These are phyloP conservation scores for Rubroshorea leprosula DNA, from an alignment of 345 rosid species.

Conservation along the genomic window DNA sequence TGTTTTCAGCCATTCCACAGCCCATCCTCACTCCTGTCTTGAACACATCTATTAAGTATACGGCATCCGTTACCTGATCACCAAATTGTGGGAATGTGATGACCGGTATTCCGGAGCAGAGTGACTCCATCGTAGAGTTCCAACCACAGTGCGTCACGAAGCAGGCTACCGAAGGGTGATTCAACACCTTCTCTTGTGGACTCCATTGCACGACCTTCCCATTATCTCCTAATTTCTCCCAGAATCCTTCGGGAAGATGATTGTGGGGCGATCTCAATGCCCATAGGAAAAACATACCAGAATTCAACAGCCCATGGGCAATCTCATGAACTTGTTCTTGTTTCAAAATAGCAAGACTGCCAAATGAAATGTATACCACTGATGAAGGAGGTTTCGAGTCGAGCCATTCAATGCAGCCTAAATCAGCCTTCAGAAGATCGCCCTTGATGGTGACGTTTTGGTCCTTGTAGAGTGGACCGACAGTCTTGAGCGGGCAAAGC, in stretches of 20 bases:
- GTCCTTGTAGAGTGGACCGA: too few species aligned
- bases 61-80: conserved; percentile 80
- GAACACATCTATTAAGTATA: conserved; percentile 55
- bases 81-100: conserved; percentile 80
- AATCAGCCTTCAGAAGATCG: too few species aligned
- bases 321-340: conserved; percentile 75
- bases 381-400: too few species aligned
- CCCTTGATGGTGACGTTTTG: too few species aligned
- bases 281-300: conserved; percentile 65
- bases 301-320: conserved; percentile 52
- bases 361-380: conserved; percentile 13
- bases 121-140: conserved; percentile 81
- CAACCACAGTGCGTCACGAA: conserved; percentile 89
- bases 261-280: conserved; percentile 51
- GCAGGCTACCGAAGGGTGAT: conserved; percentile 59
- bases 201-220: conserved; percentile 69
- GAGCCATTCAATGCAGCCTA: too few species aligned
- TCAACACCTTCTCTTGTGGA: conserved; percentile 68
- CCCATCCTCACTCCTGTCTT: conserved; percentile 59
- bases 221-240: conserved; percentile 44
- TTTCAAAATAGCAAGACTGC: conserved; percentile 48
- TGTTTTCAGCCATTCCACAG: conserved; percentile 56
- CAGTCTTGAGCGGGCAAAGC: too few species aligned
- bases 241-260: conserved; percentile 58
- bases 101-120: conserved; percentile 58